Conservation (phyloP, 345 rosid species). For the Populus simonii region DNA sequence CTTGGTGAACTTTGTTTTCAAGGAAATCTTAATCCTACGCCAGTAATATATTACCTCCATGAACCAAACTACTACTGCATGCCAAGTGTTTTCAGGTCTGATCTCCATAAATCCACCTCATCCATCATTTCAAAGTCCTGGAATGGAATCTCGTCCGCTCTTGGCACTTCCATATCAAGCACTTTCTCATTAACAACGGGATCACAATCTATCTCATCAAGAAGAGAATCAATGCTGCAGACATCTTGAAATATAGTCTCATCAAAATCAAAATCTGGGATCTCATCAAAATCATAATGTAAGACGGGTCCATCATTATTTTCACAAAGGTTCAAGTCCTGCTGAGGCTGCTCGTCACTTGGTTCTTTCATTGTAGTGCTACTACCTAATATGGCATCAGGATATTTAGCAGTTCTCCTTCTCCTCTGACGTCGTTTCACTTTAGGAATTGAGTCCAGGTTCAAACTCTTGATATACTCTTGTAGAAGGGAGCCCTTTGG, state of each 20-base stretch:
- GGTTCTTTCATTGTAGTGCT: background rate
- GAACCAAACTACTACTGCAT: background rate
- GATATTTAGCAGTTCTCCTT: slow-evolving; percentile 8
- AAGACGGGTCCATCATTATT: slow-evolving; percentile 50
- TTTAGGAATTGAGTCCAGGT: slow-evolving; percentile 37
- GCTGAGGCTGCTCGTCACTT: background rate
- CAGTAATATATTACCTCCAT: background rate
- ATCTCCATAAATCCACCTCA: slow-evolving; percentile 63
- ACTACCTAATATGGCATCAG: background rate
- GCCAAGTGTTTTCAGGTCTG: slow-evolving; percentile 33
- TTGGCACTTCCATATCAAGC: slow-evolving; percentile 24
- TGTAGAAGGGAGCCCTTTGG: slow-evolving; percentile 78
- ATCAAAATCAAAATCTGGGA: slow-evolving; percentile 58
- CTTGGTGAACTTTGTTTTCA: background rate
- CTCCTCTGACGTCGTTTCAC: slow-evolving; percentile 9
- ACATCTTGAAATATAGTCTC: slow-evolving; percentile 60
- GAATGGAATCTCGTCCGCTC: slow-evolving; percentile 9
- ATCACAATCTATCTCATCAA: slow-evolving; percentile 49
- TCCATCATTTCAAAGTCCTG: slow-evolving; percentile 31
- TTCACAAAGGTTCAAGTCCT: slow-evolving; percentile 13
- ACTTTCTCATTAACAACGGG: slow-evolving; percentile 18
- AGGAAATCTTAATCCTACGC: background rate
- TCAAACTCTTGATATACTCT: slow-evolving; percentile 86
- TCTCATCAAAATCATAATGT: slow-evolving; percentile 42
- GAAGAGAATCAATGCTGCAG: slow-evolving; percentile 64